A percentile compares a stretch with the other conserved stretches of the same genome.
Evolutionary conservation across 495 filamentous ascomycete species (phyloP).

Genomic region (Cladorrhinum samala): DNA sequence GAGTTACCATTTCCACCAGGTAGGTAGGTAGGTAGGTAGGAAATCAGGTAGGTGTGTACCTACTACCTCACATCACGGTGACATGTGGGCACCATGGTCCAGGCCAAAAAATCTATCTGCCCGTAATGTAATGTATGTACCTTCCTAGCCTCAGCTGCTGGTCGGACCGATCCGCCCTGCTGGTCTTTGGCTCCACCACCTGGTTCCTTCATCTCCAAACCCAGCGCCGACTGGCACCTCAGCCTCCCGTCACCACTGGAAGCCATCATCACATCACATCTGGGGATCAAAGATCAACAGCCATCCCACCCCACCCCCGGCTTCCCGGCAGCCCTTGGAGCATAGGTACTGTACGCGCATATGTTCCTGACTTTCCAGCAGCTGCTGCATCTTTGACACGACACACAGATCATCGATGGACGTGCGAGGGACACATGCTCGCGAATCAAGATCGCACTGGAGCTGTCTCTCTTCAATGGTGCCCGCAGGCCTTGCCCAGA

Average conservation of each 20-base stretch:
- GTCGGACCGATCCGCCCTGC: neutral
- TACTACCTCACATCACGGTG: no score
- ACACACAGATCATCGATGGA: conserved; percentile 1
- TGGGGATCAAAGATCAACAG: neutral
- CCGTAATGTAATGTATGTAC: no score
- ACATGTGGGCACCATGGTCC: no score
- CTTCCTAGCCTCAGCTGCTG: neutral
- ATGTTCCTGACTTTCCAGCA: neutral
- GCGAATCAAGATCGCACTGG: neutral
- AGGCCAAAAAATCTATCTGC: no score
- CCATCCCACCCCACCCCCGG: neutral
- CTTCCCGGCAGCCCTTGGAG: neutral
- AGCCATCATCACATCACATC: neutral
- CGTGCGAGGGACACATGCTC: neutral
- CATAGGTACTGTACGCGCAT: neutral
- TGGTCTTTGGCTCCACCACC: neutral
- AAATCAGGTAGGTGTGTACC: no score
- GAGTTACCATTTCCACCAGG: no score
- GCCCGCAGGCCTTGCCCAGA: neutral
- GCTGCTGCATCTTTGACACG: neutral
- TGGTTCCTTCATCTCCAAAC: neutral
- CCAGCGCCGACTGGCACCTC: neutral
- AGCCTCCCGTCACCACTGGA: neutral
- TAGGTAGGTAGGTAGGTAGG: no score
- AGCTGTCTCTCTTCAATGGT: no score